These are phyloP conservation scores for Wakefieldia striispora DNA, from an alignment of 768 basidiomycete species.

Conservation along the genomic window DNA sequence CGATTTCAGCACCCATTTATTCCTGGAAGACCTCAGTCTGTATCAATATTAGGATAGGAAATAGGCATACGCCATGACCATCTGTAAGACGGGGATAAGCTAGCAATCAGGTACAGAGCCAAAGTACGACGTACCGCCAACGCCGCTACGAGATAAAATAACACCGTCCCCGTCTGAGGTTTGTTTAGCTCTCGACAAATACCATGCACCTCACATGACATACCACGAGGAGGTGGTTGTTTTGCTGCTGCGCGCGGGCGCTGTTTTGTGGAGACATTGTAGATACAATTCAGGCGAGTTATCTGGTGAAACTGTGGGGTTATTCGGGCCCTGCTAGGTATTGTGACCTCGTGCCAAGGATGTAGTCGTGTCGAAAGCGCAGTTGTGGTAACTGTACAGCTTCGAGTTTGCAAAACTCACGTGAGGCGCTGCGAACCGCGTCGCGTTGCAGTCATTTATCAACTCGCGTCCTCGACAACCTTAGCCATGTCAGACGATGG, in stretches of 20 bases:
- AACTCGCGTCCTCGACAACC: neutral
- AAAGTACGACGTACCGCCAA: conserved; percentile 59
- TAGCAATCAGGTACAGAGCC: neutral
- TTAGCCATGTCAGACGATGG: conserved; percentile 25
- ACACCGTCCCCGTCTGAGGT: conserved; percentile 65
- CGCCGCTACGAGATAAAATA: conserved; percentile 88
- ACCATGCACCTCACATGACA: conserved; percentile 10
- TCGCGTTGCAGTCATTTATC: conserved; percentile 12
- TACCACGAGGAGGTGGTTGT: conserved; percentile 32
- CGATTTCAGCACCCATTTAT: conserved; percentile 86
- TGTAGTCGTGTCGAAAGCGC: conserved; percentile 6
- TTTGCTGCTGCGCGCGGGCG: conserved; percentile 31
- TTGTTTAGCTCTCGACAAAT: conserved; percentile 4
- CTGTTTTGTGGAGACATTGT: conserved; percentile 28
- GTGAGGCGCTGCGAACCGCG: conserved; percentile 7
- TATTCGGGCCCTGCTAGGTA: no score
- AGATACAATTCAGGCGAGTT: neutral
- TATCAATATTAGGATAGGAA: conserved; percentile 19
- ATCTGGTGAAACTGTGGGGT: neutral
- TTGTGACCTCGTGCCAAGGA: no score
- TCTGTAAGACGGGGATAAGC: conserved; percentile 41
- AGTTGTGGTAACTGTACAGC: neutral
- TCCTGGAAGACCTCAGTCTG: conserved; percentile 42
- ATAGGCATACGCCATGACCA: conserved; percentile 79
- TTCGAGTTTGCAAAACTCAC: conserved; percentile 7